Evolutionary conservation across 75 land plant genomes (phyloP).

Genomic region (Gnetum montanum): DNA sequence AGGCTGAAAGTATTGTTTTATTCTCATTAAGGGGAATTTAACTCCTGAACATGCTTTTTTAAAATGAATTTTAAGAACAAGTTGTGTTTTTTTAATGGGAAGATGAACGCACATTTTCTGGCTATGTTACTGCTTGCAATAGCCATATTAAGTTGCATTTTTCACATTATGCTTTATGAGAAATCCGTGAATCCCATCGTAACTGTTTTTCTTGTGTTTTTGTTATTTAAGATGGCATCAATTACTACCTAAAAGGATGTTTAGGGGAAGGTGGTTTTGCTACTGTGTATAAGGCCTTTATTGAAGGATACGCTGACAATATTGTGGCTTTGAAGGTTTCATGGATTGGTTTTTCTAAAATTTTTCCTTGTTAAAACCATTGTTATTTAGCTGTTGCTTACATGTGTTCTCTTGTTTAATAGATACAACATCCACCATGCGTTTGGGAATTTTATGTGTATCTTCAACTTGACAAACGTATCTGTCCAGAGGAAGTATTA

Average conservation of each 20-base stretch:
- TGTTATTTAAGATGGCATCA: constrained; percentile 41
- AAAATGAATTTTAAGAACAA: too few species aligned
- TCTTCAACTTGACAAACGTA: constrained; percentile 70
- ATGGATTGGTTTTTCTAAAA: background rate
- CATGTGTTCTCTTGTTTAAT: constrained; percentile 1
- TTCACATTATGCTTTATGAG: too few species aligned
- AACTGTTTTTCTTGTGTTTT: background rate
- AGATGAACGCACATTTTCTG: too few species aligned
- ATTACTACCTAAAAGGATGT: constrained; percentile 90
- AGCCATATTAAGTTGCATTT: too few species aligned
- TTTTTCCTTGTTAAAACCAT: background rate
- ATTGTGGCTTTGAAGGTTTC: constrained; percentile 76
- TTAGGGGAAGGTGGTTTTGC: constrained; percentile 93
- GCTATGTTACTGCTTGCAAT: too few species aligned
- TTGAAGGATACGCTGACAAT: constrained; percentile 41
- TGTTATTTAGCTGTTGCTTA: background rate
- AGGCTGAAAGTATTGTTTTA: too few species aligned
- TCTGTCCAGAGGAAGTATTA: constrained; percentile 59
- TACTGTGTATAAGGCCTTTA: constrained; percentile 74
- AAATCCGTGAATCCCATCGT: too few species aligned
- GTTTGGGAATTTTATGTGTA: constrained; percentile 99
- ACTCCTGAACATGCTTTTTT: too few species aligned
- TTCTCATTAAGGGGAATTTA: too few species aligned
- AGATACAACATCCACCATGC: constrained; percentile 90
- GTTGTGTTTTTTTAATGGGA: too few species aligned